phyloP scores from a whole-genome alignment of 2,329 filamentous ascomycete genomes.

The Ophiocordyceps camponoti-saundersi region DNA sequence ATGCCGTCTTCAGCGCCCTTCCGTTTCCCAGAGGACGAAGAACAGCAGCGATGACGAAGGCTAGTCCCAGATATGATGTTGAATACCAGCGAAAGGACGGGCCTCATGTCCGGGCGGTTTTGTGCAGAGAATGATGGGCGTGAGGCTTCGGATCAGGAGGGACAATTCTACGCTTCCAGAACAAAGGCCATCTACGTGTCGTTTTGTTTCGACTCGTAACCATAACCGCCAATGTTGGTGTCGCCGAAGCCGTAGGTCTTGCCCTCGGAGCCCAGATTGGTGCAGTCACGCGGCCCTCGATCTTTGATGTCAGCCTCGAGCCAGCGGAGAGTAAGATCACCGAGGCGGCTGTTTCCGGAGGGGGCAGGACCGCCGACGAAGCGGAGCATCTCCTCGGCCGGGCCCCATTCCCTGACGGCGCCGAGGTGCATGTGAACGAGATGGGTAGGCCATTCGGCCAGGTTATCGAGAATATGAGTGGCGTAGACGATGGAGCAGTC shows the following conservation, averaged over 20 bases:
- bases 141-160: no score
- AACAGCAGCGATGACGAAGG: no score
- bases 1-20: no score
- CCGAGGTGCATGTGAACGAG: slow-evolving; percentile 91
- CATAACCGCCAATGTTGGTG: slow-evolving; percentile 36
- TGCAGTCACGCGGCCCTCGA: slow-evolving; percentile 56
- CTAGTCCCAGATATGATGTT: no score
- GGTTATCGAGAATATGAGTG: slow-evolving; percentile 90
- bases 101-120: no score
- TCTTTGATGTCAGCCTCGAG: slow-evolving; percentile 63
- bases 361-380: slow-evolving; percentile 19
- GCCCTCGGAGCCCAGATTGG: slow-evolving; percentile 39
- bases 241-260: slow-evolving; percentile 41
- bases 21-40: no score
- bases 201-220: slow-evolving; percentile 30
- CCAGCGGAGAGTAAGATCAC: slow-evolving; percentile 80
- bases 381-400: slow-evolving; percentile 50
- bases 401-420: slow-evolving; percentile 71
- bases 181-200: slow-evolving; percentile 7
- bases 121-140: no score
- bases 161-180: no score
- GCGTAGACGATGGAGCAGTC: slow-evolving; percentile 91
- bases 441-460: slow-evolving; percentile 89
- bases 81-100: no score
- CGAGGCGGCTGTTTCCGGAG: slow-evolving; percentile 64